Evolutionary conservation across 2,329 filamentous ascomycete genomes (phyloP).

Genomic region (Sarocladium oryzae): DNA sequence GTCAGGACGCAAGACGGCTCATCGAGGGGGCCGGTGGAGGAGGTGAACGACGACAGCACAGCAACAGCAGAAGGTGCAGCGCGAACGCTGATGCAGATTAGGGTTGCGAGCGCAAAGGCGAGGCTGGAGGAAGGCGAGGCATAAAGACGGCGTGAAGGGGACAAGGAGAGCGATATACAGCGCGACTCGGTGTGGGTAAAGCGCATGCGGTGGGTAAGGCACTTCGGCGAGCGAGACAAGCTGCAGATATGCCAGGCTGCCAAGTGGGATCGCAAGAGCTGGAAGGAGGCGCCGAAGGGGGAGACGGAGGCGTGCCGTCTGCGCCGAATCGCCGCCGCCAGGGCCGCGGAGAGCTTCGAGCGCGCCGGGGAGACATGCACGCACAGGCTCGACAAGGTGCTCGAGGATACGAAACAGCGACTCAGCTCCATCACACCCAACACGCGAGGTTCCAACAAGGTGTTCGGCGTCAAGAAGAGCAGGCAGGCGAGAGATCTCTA

Average conservation of each 20-base stretch:
- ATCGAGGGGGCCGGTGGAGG: not conserved
- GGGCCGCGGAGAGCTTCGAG: not conserved
- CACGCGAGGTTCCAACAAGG: not conserved
- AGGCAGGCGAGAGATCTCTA: constrained; percentile 1
- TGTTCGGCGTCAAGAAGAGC: not conserved
- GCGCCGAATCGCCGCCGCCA: too few species aligned
- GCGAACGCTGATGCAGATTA: not conserved
- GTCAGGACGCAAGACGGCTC: not conserved
- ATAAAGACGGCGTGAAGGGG: not conserved
- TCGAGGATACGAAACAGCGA: not conserved
- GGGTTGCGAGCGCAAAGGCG: not conserved
- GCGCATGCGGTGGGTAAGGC: not conserved
- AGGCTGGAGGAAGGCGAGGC: not conserved
- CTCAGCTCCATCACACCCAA: not conserved
- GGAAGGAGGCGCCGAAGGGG: too few species aligned
- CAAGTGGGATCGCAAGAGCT: not conserved
- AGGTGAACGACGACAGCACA: not conserved
- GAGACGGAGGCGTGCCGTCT: too few species aligned
- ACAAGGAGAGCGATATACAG: not conserved
- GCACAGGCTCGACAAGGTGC: not conserved
- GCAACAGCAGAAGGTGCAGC: not conserved
- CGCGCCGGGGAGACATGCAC: not conserved
- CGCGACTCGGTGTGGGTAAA: not conserved
- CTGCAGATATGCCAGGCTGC: not conserved
- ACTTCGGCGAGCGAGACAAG: not conserved